Percentiles rank a stretch among this genome's conserved stretches.
phyloP scores from a whole-genome alignment of 192 early-diverging fungal species.

The Coemansia sp. region DNA sequence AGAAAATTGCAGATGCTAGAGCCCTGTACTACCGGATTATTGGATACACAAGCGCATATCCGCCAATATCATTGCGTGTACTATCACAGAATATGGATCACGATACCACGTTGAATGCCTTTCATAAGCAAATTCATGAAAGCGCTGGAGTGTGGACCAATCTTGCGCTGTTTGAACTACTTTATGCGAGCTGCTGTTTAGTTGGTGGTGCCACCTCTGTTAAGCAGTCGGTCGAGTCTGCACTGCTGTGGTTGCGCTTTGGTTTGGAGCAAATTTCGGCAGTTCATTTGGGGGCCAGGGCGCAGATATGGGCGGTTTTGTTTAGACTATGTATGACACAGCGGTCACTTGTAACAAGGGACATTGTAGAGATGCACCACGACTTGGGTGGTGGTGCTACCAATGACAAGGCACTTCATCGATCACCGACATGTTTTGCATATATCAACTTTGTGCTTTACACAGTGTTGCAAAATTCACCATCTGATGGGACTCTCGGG shows the following conservation, averaged over 20 bases:
- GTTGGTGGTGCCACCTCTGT: neutral
- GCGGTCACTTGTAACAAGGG: constrained; percentile 10
- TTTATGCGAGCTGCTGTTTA: neutral
- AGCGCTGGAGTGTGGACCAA: constrained; percentile 23
- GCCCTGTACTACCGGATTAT: constrained; percentile 29
- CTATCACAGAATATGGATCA: neutral
- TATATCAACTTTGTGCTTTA: constrained; percentile 22
- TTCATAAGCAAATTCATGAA: neutral
- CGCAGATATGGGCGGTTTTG: constrained; percentile 32
- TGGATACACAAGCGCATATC: constrained; percentile 17
- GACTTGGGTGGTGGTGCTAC: constrained; percentile 13
- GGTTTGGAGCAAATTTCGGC: constrained; percentile 11
- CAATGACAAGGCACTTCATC: neutral
- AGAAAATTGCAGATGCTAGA: constrained; percentile 15
- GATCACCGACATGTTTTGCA: constrained; percentile 2
- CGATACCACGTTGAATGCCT: neutral
- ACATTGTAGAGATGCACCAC: constrained; percentile 18
- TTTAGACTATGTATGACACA: constrained; percentile 16
- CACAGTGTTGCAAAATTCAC: constrained; percentile 2
- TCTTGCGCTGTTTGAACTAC: constrained; percentile 27
- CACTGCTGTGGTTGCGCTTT: constrained; percentile 23
- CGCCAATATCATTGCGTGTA: constrained; percentile 13
- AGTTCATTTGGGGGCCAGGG: constrained; percentile 12
- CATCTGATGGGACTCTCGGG: constrained; percentile 7
- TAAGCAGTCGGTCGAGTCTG: constrained; percentile 5